Conservation (phyloP, 2,329 filamentous ascomycete genomes). For the Aspergillus ochraceus region DNA sequence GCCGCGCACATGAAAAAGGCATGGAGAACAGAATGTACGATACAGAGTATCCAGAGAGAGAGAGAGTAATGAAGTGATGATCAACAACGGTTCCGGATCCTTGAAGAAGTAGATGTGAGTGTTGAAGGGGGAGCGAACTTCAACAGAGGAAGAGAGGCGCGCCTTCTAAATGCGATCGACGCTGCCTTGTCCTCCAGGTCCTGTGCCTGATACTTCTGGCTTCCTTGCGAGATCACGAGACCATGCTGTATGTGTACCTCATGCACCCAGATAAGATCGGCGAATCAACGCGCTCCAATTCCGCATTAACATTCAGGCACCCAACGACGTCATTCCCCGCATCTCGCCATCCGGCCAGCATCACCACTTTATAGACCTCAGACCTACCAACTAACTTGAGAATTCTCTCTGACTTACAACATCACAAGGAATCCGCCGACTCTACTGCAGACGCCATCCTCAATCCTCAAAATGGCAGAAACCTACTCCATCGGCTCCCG, state of each 20-base stretch:
- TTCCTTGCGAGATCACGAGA: no score
- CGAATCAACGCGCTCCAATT: neutral
- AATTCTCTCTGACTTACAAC: no score
- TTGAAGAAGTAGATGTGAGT: neutral
- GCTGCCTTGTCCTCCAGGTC: neutral
- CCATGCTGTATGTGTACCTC: neutral
- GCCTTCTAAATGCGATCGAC: neutral
- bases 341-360: neutral
- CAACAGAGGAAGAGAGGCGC: neutral
- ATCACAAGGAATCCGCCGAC: no score
- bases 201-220: no score
- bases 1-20: neutral
- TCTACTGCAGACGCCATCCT: neutral
- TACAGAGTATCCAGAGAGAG: neutral
- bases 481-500: conserved; percentile 36
- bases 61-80: neutral
- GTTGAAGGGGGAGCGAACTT: neutral
- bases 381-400: neutral
- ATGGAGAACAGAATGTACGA: neutral
- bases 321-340: neutral
- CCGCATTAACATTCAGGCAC: neutral
- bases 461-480: conserved; percentile 22
- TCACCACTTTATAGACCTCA: neutral
- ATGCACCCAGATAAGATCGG: neutral
- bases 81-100: neutral